Conservation (phyloP, 371 early-diverging fungal species). For the Spiromyces aspiralis region DNA sequence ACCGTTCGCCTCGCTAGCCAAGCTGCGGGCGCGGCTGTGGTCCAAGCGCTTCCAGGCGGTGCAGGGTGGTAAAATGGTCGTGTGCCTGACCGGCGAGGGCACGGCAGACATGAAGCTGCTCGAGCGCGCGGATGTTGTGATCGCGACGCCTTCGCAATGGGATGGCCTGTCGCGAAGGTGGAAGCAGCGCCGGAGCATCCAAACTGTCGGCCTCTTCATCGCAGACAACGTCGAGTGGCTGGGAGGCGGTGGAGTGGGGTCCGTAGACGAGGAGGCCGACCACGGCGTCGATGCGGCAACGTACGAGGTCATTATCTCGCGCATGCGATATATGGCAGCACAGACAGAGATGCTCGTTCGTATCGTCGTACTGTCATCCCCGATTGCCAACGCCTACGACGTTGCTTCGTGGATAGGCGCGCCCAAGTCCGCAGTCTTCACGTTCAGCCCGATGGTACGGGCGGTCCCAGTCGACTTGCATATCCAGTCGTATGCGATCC, state of each 20-base stretch:
- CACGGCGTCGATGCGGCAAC: constrained; percentile 46
- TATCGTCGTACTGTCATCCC: constrained; percentile 76
- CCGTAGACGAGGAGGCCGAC: constrained; percentile 8
- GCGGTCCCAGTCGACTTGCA: constrained; percentile 88
- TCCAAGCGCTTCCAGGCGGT: constrained; percentile 44
- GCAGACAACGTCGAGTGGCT: constrained; percentile 95
- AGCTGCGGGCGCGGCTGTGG: constrained; percentile 65
- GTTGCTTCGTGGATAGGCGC: constrained; percentile 94
- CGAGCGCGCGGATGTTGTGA: constrained; percentile 75
- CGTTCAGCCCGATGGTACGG: constrained; percentile 86
- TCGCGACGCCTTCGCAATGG: constrained; percentile 96
- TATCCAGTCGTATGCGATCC: constrained; percentile 75
- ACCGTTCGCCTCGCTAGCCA: constrained; percentile 78
- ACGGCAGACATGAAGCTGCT: constrained; percentile 76
- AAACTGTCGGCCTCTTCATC: constrained; percentile 77
- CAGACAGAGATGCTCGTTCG: constrained; percentile 70
- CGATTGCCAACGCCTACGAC: constrained; percentile 89
- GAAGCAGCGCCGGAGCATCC: constrained; percentile 83
- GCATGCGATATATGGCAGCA: constrained; percentile 82
- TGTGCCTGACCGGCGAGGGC: constrained; percentile 88
- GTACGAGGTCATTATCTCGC: constrained; percentile 78
- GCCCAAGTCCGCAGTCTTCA: constrained; percentile 53
- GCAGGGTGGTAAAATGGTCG: constrained; percentile 61
- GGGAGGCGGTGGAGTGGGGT: constrained; percentile 43
- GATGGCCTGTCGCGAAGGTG: constrained; percentile 93